Conservation (phyloP, 495 filamentous ascomycete species). For the Penicillium cosmopolitanum region DNA sequence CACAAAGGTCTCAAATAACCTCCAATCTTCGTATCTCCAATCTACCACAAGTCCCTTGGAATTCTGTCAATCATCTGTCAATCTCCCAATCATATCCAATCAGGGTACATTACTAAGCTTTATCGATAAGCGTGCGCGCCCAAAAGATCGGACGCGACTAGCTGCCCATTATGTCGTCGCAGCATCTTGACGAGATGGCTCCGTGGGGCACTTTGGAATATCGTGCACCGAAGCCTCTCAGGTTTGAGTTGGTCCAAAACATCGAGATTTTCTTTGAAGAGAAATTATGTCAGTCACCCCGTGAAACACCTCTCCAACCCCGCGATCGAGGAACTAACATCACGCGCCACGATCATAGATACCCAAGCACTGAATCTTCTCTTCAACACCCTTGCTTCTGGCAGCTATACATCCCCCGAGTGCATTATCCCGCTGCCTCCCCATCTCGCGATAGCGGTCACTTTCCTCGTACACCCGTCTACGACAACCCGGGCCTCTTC, state of each 20-base stretch:
- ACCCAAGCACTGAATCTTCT: slow-evolving; percentile 70
- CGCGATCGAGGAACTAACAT: slow-evolving; percentile 16
- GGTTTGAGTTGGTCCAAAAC: slow-evolving; percentile 65
- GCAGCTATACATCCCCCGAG: slow-evolving; percentile 45
- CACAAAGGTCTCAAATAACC: neutral
- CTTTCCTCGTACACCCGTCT: slow-evolving; percentile 69
- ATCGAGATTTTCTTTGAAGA: slow-evolving; percentile 77
- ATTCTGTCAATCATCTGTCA: neutral
- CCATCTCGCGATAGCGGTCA: slow-evolving; percentile 69
- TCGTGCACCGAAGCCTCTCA: slow-evolving; percentile 56
- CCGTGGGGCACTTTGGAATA: slow-evolving; percentile 38
- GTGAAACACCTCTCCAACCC: neutral
- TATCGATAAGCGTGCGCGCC: slow-evolving; percentile 38
- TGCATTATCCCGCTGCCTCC: slow-evolving; percentile 55
- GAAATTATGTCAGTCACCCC: slow-evolving; percentile 59
- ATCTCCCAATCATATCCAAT: neutral
- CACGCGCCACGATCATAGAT: slow-evolving; percentile 49
- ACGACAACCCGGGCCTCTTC: slow-evolving; percentile 65
- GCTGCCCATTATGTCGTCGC: slow-evolving; percentile 8
- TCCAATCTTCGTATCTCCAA: neutral
- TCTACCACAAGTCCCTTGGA: no score
- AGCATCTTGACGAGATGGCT: slow-evolving; percentile 23
- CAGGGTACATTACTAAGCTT: slow-evolving; percentile 10
- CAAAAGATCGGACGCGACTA: slow-evolving; percentile 16
- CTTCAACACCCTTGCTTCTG: slow-evolving; percentile 62